Evolutionary conservation across 495 filamentous ascomycete genomes (phyloP).

Genomic region (Cercophora scortea): DNA sequence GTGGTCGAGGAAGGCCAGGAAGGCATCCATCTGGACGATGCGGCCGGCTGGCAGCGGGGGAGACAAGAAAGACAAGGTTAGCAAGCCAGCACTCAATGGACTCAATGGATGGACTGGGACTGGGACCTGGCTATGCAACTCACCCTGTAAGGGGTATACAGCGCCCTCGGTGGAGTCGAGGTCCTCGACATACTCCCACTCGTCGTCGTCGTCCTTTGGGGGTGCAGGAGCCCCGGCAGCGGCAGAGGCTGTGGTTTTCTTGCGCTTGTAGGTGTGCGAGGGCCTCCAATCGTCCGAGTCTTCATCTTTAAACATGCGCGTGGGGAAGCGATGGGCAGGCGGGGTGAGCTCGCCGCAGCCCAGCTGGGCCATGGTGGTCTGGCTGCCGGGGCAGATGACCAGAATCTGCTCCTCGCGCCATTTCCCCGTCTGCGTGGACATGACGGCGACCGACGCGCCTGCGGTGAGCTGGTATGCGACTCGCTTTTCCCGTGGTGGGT

Average conservation of each 20-base stretch:
- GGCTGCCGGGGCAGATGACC: constrained; percentile 90
- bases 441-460: constrained; percentile 1
- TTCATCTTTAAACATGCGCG: constrained; percentile 86
- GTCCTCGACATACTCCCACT: constrained; percentile 73
- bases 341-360: constrained; percentile 90
- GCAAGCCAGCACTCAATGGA: neutral
- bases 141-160: constrained; percentile 68
- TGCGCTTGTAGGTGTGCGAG: constrained; percentile 65
- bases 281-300: constrained; percentile 76
- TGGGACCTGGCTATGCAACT: neutral
- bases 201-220: constrained; percentile 24
- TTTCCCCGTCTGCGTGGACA: constrained; percentile 40
- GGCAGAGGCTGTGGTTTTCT: constrained; percentile 35
- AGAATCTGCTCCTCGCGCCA: constrained; percentile 49
- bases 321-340: constrained; percentile 69
- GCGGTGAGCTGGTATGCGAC: no score
- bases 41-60: constrained; percentile 47
- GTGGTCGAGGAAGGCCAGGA: constrained; percentile 83
- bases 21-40: constrained; percentile 81
- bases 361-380: constrained; percentile 87
- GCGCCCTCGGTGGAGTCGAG: constrained; percentile 80
- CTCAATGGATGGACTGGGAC: no score
- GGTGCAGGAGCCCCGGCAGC: neutral
- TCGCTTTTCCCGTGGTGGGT: no score
- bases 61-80: neutral